Evolutionary conservation across 495 filamentous ascomycete genomes (phyloP), one percentile per base, ranked within the genome.

Genomic region (Daldinia bambusicola): DNA sequence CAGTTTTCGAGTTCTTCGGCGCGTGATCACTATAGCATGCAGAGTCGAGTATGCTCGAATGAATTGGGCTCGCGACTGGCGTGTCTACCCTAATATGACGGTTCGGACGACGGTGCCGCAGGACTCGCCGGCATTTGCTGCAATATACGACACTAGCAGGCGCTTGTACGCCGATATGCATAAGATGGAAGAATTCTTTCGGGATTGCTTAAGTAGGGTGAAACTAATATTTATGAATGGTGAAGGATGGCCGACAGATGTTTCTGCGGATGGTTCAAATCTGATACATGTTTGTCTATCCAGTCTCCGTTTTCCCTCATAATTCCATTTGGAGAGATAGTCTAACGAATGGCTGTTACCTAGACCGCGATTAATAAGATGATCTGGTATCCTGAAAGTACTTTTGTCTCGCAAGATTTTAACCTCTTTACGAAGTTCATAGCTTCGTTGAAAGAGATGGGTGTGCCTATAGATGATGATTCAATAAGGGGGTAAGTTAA

Each of bases 211-310:
- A 12, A 10, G 45, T 6, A 9, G 43, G 18, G 16, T 69, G 12
- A 43, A 18, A 50, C 22, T 40, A 4, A 20, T 60, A n/a, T 64
- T 64, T 48, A 13, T 3, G 13, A 60, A 22, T 40, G 60, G 67
- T 13, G 32, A 55, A 37, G 60, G 60, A 50, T 64, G 55, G 53
- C 67, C 67, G 4, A 69, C 67, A 2, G 67, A 69, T n/a, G 13
- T 53, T 34, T 0, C 4, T 0, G 7, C 2, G 7, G 5, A 8
- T 30, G 53, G 55, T 3, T 0, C 0, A 3, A 64, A 50, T 18
- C 37, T 69, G 16, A 34, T 69, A 45, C 34, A 64, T 22, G 67
- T 69, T 55, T 10, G 43, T 32, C 18, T 6, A 38, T 9, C 10
- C 36, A 51, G 10, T 18, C 20, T 20, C 1, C 45, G 26, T 3